Base-by-base conservation (phyloP, 2,329 filamentous ascomycete species). In the Phialocephala subalpina region DNA sequence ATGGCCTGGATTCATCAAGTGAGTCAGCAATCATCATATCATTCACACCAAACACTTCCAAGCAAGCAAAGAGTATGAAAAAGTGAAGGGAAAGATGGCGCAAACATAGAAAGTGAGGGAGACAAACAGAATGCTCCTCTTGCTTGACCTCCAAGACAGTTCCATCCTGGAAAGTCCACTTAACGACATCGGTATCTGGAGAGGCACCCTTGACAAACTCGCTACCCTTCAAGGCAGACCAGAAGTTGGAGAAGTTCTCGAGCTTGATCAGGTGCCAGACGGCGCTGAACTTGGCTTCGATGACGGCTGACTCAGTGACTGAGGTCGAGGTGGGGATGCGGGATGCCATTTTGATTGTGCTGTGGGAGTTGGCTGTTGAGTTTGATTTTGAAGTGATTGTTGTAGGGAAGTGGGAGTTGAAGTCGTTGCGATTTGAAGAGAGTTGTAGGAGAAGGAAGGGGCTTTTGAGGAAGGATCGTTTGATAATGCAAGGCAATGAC, bases 191-290 rank as follows among this genome's bases (percentile, higher is more conserved):
- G 53, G 89, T 87, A 78, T 92, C 89, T n/a, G 82, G 78, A 58
- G 82, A 86, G 16, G 83, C 78, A 59, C 86, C 88, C 81, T 90
- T 89, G 78, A 89, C 87, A 73, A 81, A 83, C 77, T 91, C 87
- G 77, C 84, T 86, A 75, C 84, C 84, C 69, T 84, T 81, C 53
- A 92, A 83, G 69, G 86, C 84, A 53, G 82, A 81, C 87, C 88
- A 92, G 82, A 90, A 92, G 74, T 86, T 83, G 81, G 80, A 78
- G 79, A 92, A 92, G 77, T 89, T 83, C 78, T 87, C 85, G 45
- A 92, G 87, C 84, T 92, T 92, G 86, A 92, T 89, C 74, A 87
- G 82, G 82, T 92, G 90, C 90, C 90, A 92, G 77, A 92, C 89
- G 71, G 86, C 78, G 74, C 84, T 84, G 77, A 92, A 84, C 38